Percentiles rank a stretch among this genome's conserved stretches.
Evolutionary conservation across 75 land plant species (phyloP).

Genomic region (Sequoia sempervirens): DNA sequence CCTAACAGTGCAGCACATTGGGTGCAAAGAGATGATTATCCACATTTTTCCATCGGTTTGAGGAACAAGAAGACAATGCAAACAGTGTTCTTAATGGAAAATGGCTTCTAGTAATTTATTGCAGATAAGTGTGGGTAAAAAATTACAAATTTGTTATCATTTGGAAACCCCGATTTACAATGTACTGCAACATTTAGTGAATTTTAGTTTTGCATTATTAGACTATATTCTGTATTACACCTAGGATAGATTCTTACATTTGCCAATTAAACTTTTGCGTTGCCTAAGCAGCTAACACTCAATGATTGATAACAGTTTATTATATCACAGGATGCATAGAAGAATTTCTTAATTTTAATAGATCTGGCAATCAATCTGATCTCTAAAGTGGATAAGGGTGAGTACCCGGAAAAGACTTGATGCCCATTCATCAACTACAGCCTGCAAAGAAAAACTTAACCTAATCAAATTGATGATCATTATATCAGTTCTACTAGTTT

Average conservation of each 20-base stretch:
- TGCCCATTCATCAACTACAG: constrained; percentile 98
- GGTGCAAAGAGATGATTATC: background rate
- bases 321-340: background rate
- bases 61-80: background rate
- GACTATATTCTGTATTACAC: background rate
- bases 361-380: background rate
- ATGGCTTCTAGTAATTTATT: background rate
- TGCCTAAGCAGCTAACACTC: background rate
- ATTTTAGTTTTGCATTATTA: background rate
- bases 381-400: background rate
- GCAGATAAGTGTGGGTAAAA: background rate
- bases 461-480: background rate
- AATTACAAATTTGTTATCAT: background rate
- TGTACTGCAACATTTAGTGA: background rate
- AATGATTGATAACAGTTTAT: background rate
- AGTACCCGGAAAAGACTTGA: constrained; percentile 86
- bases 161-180: background rate
- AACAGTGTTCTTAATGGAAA: background rate
- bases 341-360: background rate
- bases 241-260: background rate
- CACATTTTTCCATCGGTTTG: background rate
- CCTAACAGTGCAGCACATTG: background rate
- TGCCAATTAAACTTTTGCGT: background rate
- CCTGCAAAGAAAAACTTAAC: constrained; percentile 39
- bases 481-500: background rate